Percentiles rank a stretch among this genome's conserved stretches.
These are phyloP conservation scores for Coprinopsis sp. DNA, from an alignment of 768 basidiomycete species.

Conservation along the genomic window DNA sequence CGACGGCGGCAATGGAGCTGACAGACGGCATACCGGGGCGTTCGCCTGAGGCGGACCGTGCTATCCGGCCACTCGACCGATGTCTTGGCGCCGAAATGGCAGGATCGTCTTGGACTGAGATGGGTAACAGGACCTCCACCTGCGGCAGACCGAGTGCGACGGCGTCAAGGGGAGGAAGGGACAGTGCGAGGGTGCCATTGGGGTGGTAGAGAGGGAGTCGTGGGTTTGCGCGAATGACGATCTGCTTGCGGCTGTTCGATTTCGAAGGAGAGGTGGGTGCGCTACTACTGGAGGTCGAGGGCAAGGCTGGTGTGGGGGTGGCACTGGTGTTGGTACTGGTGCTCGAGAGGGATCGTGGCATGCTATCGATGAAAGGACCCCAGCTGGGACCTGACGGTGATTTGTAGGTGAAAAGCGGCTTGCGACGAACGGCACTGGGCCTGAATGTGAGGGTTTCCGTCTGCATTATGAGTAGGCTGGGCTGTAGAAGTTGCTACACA, in stretches of 20 bases:
- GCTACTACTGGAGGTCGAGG: too few relatives aligned
- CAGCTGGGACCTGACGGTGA: constrained; percentile 43
- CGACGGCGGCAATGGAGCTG: constrained; percentile 30
- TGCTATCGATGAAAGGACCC: constrained; percentile 14
- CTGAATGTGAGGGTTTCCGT: background rate
- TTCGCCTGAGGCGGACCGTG: constrained; percentile 9
- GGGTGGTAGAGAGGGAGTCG: constrained; percentile 72
- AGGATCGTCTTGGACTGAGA: constrained; percentile 37
- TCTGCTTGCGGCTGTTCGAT: too few relatives aligned
- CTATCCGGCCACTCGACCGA: constrained; percentile 17
- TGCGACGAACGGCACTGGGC: constrained; percentile 38
- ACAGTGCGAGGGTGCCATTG: constrained; percentile 55
- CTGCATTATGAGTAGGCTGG: constrained; percentile 1
- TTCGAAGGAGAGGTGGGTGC: too few relatives aligned
- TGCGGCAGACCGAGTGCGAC: constrained; percentile 50
- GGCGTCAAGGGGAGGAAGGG: constrained; percentile 61
- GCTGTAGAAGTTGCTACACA: too few relatives aligned
- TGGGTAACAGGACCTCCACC: constrained; percentile 28
- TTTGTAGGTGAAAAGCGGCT: constrained; percentile 54
- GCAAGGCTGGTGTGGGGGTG: too few relatives aligned
- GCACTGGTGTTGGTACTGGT: constrained; percentile 1
- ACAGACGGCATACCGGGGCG: constrained; percentile 18
- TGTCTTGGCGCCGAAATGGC: constrained; percentile 44
- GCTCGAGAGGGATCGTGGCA: constrained; percentile 2
- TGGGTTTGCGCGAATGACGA: too few relatives aligned